Evolutionary conservation across 2,329 filamentous ascomycete genomes (phyloP), one percentile per base, ranked within the genome.

Genomic region (Stagonosporopsis cucurbitacearum): DNA sequence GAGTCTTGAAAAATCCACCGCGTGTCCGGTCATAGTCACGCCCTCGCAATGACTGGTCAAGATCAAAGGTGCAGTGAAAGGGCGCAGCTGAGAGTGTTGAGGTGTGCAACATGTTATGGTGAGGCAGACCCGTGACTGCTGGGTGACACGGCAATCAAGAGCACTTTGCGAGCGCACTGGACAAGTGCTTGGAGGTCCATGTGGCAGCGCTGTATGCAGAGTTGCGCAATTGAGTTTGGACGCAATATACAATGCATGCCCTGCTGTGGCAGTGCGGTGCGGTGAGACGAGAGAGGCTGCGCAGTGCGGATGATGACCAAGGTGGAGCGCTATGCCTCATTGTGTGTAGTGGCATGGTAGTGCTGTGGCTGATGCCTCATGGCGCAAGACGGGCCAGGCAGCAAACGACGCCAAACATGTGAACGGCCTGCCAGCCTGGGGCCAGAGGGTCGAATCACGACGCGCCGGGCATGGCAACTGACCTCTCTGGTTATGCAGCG

Each of bases 201-300:
- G 32, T 42, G 37, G 47, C 47, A 15, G 30, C 7, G 30, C 30
- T n/a, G 30, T 32, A 32, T 32, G 41, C 47, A 47, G 35, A 50
- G 23, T 50, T 42, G 46, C 47, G 32, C 47, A 43, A 39, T 8
- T 11, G 23, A 42, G 53, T 25, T 30, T 28, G 23, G 49, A 36
- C 36, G 33, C 25, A 41, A 55, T 47, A 51, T 57, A 52, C 50
- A 57, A 57, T 46, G 41, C 55, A 35, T 60, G 59, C 46, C n/a
- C 39, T 19, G 42, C 23, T 68, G 64, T 67, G 66, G 66, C 65
- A 67, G 63, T 70, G 68, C 65, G 47, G 17, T 59, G 58, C 67
- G 66, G 67, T 68, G 67, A 66, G 60, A 55, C 39, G 40, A 50
- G 28, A 47, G 33, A 50, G 55, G 60, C 63, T 68, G 66, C 65